These are phyloP conservation scores for Talaromyces sp. DNA, from an alignment of 2,329 filamentous ascomycete species.

Conservation along the genomic window DNA sequence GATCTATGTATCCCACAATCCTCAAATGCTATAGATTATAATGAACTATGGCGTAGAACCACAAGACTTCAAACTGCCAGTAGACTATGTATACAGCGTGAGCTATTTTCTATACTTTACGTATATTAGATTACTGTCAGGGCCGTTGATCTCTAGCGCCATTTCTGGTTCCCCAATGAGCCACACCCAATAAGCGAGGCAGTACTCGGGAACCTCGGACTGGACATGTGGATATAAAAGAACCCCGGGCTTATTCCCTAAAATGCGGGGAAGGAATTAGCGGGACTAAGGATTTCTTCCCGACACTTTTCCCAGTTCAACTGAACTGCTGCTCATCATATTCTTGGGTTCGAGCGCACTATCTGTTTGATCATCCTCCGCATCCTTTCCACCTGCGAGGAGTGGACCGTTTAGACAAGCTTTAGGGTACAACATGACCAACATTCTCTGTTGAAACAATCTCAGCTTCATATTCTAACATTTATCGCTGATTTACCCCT, in stretches of 20 bases:
- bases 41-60: too few relatives aligned
- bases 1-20: too few relatives aligned
- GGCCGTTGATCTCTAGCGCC: not conserved
- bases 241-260: conserved; percentile 3
- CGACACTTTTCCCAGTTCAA: conserved; percentile 12
- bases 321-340: conserved; percentile 8
- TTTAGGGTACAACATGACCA: too few relatives aligned
- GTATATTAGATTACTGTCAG: not conserved
- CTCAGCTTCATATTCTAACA: not conserved
- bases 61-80: too few relatives aligned
- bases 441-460: too few relatives aligned
- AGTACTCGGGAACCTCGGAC: conserved; percentile 13
- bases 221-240: conserved; percentile 1
- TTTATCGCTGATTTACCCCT: not conserved
- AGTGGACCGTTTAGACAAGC: not conserved
- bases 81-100: too few relatives aligned
- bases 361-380: not conserved
- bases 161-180: not conserved
- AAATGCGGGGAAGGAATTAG: conserved; percentile 24
- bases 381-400: not conserved
- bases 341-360: conserved; percentile 8
- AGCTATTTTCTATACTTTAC: too few relatives aligned
- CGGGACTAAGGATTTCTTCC: conserved; percentile 17
- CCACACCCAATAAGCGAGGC: conserved; percentile 6
- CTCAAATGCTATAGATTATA: too few relatives aligned